Base-by-base conservation (phyloP, 306 rosid species). In the Vachellia pachyceras region DNA sequence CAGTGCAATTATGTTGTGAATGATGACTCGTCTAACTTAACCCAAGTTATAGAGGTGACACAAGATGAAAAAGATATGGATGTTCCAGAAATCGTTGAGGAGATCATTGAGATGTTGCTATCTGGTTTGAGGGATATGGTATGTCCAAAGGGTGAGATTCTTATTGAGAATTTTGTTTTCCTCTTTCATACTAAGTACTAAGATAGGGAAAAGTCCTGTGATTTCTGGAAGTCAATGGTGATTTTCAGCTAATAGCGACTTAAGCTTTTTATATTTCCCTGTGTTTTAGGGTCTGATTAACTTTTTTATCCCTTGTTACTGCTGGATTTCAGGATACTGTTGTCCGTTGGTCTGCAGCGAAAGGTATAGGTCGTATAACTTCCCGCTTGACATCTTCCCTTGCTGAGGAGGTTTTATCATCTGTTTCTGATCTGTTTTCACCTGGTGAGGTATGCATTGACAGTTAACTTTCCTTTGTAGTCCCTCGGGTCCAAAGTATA, bases 341-440 rank as follows among this genome's bases (percentile, higher is more conserved):
- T 86, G 98, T 95, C 68, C 97, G 99, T 64, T 95, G 99, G 98
- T 95, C 98, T 81, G 96, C 99, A 77, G 98, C 98, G 50, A 95
- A 95, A 90, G 99, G 98, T 68, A 82, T 93, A 75, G 99, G 98
- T 22, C 96, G 98, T 50, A 88, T 90, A 81, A 90, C 94, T 82
- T 90, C 94, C 20, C 92, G 89, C 42, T 90, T 95, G 82, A 89
- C 97, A 40, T 90, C 96, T 76, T 85, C 94, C 47, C 93, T 93
- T 80, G 90, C 94, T 50, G 96, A 93, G 73, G 99, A 95, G 91
- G 90, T 95, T 87, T 84, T 91, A 79, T 90, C 92, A 64, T 93
- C 99, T 80, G 90, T 93, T 77, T 85, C 88, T 88, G 99, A 93
- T 84, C 85, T 95, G 81, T 95, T 95, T 86, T 91, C 99, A 64